phyloP scores from a whole-genome alignment of 164 flowering plant genomes.

The Hamamelis virginiana region DNA sequence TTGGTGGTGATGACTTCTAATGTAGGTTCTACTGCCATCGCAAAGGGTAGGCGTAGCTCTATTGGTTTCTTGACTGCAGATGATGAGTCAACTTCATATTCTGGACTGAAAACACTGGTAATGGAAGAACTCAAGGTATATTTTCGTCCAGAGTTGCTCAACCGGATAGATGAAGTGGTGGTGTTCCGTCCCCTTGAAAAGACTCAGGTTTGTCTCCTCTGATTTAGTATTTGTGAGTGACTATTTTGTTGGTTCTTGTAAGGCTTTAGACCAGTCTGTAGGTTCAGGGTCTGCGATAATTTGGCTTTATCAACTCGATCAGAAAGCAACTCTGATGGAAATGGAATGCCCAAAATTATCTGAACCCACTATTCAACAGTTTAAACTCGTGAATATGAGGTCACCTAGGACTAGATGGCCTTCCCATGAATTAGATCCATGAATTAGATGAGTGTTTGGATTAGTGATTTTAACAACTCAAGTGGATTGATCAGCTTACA shows the following conservation, averaged over 20 bases:
- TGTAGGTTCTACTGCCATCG: conserved; percentile 76
- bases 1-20: conserved; percentile 92
- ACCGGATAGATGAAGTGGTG: conserved; percentile 82
- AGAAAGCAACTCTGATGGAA: no score
- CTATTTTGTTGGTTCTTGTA: no score
- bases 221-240: no score
- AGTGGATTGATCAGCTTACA: background rate
- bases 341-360: no score
- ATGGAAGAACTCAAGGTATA: conserved; percentile 78
- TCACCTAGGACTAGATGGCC: background rate
- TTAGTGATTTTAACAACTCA: background rate
- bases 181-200: conserved; percentile 70
- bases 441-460: background rate
- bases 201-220: conserved; percentile 52
- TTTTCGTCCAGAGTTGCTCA: conserved; percentile 85
- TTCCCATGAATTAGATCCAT: background rate
- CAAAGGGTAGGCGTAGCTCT: conserved; percentile 57
- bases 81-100: conserved; percentile 53
- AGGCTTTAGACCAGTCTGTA: no score
- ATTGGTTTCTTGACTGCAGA: conserved; percentile 60
- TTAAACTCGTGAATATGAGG: no score
- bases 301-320: no score
- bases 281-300: no score
- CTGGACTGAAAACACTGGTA: conserved; percentile 67
- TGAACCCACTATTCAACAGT: no score